These are phyloP conservation scores for Pseudogymnoascus sp. DNA, from an alignment of 2,329 filamentous ascomycete species.

Conservation along the genomic window DNA sequence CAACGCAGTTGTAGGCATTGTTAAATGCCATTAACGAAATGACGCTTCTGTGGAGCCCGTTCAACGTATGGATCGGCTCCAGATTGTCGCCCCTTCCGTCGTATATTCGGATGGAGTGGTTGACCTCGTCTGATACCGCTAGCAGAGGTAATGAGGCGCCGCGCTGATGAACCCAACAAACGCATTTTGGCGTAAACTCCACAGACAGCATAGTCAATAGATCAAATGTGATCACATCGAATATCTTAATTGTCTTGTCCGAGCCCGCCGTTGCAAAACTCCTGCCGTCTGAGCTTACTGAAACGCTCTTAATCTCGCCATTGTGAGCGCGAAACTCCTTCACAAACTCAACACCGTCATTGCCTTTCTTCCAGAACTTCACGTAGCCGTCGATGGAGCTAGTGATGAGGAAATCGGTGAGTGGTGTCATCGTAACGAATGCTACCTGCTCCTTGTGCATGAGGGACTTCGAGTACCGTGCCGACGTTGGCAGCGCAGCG, in stretches of 20 bases:
- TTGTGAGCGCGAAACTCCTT: conserved; percentile 93
- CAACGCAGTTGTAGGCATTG: conserved; percentile 75
- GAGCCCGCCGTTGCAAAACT: conserved; percentile 84
- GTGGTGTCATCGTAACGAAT: conserved; percentile 79
- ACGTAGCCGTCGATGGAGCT: conserved; percentile 91
- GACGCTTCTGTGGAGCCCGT: conserved; percentile 69
- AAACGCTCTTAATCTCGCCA: conserved; percentile 76
- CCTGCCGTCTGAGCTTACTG: conserved; percentile 78
- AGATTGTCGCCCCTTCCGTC: conserved; percentile 80
- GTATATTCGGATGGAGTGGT: conserved; percentile 69
- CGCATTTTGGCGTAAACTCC: conserved; percentile 62
- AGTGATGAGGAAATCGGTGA: conserved; percentile 92
- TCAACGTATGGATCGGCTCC: conserved; percentile 67
- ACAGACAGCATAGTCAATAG: conserved; percentile 75
- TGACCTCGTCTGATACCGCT: conserved; percentile 69
- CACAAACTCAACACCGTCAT: conserved; percentile 87
- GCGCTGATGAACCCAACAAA: conserved; percentile 87
- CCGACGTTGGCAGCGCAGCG: conserved; percentile 72
- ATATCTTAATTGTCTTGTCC: conserved; percentile 74
- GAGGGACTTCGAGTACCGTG: conserved; percentile 85
- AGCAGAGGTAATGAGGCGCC: conserved; percentile 82
- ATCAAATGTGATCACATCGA: conserved; percentile 79
- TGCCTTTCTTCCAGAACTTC: conserved; percentile 98
- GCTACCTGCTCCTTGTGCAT: conserved; percentile 97
- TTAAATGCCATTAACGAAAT: conserved; percentile 88